phyloP scores from a whole-genome alignment of 306 rosid genomes.

The Alnus rubra region DNA sequence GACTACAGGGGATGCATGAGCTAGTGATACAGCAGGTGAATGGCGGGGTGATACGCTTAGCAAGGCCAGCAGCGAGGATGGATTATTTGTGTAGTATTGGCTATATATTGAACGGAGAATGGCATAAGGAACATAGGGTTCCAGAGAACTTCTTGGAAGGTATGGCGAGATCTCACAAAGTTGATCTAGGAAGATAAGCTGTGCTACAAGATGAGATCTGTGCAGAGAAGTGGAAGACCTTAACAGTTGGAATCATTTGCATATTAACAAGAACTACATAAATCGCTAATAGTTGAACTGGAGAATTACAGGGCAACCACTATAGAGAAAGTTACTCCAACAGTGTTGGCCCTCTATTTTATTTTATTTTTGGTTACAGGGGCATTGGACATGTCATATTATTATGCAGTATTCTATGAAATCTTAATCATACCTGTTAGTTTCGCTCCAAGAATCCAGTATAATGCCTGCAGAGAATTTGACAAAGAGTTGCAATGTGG shows the following conservation, averaged over 20 bases:
- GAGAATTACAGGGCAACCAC: background rate
- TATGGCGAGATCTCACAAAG: conserved; percentile 88
- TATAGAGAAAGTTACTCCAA: background rate
- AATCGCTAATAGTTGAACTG: background rate
- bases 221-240: conserved; percentile 24
- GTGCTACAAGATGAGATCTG: conserved; percentile 93
- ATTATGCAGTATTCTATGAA: background rate
- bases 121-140: conserved; percentile 80
- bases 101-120: conserved; percentile 88
- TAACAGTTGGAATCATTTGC: conserved; percentile 13
- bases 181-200: conserved; percentile 92
- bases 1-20: conserved; percentile 71
- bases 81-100: conserved; percentile 84
- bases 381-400: background rate
- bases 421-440: conserved; percentile 48
- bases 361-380: background rate
- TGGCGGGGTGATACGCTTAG: conserved; percentile 74
- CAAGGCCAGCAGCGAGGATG: conserved; percentile 62
- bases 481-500: conserved; percentile 86
- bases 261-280: background rate
- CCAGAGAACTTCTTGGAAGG: conserved; percentile 89
- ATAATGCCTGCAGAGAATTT: conserved; percentile 77
- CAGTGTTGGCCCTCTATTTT: background rate
- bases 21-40: conserved; percentile 69
- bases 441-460: conserved; percentile 88